Evolutionary conservation across 2,329 filamentous ascomycete genomes (phyloP).

Genomic region (Albifimbria verrucaria): DNA sequence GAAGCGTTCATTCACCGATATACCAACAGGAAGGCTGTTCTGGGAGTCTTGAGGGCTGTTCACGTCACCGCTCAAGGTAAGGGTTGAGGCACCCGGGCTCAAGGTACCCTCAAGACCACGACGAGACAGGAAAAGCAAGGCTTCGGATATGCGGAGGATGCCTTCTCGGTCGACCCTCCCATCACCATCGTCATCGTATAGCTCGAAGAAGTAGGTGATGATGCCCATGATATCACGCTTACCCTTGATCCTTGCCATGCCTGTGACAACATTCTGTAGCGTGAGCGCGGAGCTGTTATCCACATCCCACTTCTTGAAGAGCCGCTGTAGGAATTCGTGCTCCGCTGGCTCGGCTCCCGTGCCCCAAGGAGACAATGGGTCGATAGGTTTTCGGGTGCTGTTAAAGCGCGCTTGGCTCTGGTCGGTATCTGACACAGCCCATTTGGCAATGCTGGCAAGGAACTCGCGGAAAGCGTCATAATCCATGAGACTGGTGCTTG

Average conservation of each 20-base stretch:
- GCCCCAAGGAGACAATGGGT: slow-evolving; percentile 50
- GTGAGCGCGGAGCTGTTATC: slow-evolving; percentile 75
- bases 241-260: slow-evolving; percentile 87
- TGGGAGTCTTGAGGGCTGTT: slow-evolving; percentile 27
- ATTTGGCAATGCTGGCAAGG: slow-evolving; percentile 81
- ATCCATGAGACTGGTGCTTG: slow-evolving; percentile 92
- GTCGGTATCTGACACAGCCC: slow-evolving; percentile 75
- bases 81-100: slow-evolving; percentile 59
- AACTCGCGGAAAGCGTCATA: slow-evolving; percentile 97
- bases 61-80: slow-evolving; percentile 44
- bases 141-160: slow-evolving; percentile 91
- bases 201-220: slow-evolving; percentile 95
- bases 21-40: slow-evolving; percentile 41
- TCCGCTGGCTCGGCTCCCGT: slow-evolving; percentile 69
- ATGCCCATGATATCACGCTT: slow-evolving; percentile 95
- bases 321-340: slow-evolving; percentile 86
- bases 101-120: slow-evolving; percentile 77
- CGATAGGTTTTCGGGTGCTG: slow-evolving; percentile 48
- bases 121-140: slow-evolving; percentile 85
- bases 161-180: slow-evolving; percentile 93
- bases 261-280: slow-evolving; percentile 87
- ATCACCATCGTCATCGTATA: slow-evolving; percentile 91
- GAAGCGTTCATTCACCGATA: slow-evolving; percentile 79
- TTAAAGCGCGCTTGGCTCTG: slow-evolving; percentile 59
- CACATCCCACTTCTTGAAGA: slow-evolving; percentile 87